These are phyloP conservation scores for Neocallimastix lanati DNA, from an alignment of 192 early-diverging fungal species.

Conservation along the genomic window DNA sequence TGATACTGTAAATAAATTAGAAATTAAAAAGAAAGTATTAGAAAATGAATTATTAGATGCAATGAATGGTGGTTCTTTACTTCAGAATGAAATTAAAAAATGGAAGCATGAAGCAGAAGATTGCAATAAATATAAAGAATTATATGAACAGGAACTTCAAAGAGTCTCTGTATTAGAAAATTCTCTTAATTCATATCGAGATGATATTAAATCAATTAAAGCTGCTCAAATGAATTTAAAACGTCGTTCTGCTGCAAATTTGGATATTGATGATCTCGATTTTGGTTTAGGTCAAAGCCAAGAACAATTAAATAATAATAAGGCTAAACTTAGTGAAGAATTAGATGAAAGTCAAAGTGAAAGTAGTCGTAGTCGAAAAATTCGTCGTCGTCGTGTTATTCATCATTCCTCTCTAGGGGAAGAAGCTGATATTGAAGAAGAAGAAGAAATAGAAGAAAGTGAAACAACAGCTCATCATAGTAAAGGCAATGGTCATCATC, in stretches of 20 bases:
- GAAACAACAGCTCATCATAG: background rate
- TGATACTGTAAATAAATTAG: background rate
- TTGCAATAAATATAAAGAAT: background rate
- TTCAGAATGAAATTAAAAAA: background rate
- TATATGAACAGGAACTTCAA: background rate
- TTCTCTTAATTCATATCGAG: background rate
- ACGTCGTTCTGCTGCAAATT: background rate
- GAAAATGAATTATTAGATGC: background rate
- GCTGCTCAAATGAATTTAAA: background rate
- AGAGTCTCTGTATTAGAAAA: background rate
- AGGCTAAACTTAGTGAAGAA: background rate
- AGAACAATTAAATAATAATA: background rate
- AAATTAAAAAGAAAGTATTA: background rate
- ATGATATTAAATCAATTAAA: background rate
- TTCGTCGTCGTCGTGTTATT: background rate
- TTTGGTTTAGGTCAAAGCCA: background rate
- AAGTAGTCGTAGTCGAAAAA: background rate
- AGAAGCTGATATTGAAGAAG: background rate
- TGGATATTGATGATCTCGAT: background rate
- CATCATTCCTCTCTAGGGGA: background rate
- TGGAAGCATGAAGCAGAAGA: background rate
- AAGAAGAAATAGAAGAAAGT: background rate
- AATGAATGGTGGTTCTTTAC: background rate
- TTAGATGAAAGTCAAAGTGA: background rate
- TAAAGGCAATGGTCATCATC: background rate